Evolutionary conservation across 1,139 yeast genomes (phyloP).

Genomic region (Entelexis sorbosivorans): DNA sequence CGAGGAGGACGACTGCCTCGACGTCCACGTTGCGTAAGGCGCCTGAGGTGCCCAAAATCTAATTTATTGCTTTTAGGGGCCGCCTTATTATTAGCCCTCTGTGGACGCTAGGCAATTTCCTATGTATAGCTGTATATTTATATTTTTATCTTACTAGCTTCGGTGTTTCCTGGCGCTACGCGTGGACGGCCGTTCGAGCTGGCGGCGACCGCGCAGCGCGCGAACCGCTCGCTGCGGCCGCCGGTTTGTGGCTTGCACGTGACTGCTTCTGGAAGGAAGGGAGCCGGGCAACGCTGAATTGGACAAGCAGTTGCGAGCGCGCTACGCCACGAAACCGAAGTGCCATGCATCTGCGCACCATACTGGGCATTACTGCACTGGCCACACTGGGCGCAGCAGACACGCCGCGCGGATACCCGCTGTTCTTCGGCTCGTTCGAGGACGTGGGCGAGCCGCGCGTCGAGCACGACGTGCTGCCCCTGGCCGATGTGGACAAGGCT

Average conservation of each 20-base stretch:
- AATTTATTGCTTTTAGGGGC: not conserved
- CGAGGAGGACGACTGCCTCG: constrained; percentile 20
- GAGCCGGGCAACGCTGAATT: not conserved
- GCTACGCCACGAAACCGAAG: not conserved
- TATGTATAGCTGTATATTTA: too few species aligned
- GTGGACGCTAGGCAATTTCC: too few species aligned
- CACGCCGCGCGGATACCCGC: constrained; percentile 20
- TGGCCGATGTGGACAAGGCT: constrained; percentile 17
- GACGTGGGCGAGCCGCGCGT: constrained; percentile 20
- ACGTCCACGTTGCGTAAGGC: constrained; percentile 1
- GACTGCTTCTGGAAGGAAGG: not conserved
- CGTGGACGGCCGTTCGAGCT: too few species aligned
- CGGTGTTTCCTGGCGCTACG: too few species aligned
- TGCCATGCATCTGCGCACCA: not conserved
- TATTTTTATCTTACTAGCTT: too few species aligned
- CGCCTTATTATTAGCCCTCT: too few species aligned
- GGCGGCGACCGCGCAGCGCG: too few species aligned
- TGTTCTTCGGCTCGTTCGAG: constrained; percentile 23
- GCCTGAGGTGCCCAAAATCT: not conserved
- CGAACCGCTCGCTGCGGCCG: not conserved
- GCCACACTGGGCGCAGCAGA: not conserved
- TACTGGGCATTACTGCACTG: not conserved
- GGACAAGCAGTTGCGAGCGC: not conserved
- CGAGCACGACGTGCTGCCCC: constrained; percentile 4
- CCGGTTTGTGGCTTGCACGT: not conserved